Base-by-base conservation (phyloP, 495 filamentous ascomycete genomes). In the Aspergillus steynii region DNA sequence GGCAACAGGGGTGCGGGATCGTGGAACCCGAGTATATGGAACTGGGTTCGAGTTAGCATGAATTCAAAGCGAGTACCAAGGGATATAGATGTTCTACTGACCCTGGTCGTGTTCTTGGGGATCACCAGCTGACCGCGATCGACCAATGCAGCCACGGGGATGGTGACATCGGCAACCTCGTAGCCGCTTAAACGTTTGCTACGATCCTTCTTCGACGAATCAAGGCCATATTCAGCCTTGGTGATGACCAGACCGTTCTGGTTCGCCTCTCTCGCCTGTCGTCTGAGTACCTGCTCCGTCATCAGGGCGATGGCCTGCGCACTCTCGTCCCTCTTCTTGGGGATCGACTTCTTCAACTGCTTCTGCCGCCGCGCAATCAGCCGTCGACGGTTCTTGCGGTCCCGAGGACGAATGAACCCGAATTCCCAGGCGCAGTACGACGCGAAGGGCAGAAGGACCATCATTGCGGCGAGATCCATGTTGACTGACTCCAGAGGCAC, bases 11-110 rank as follows among this genome's bases (percentile, higher is more conserved):
- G 84, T 10, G 80, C 81, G 8, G 83, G 84, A 56, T 87, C 84
- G 66, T 85, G 74, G 67, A 86, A 86, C 3, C 84, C 84, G 5
- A 83, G 64, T 15, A 86, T 72, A 64, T 82, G 71, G 58, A 79
- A 80, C 82, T 80, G 68, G 20, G 55, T 46, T 28, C 25, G 31
- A 50, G 53, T 73, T 53, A 73, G 61, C 46, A n/a, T 4, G 4
- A 58, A 10, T 42, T 0, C 10, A 14, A 32, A 32, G 31, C 31
- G 37, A 14, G 1, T 15, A 12, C 3, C 9, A 1, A 14, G 7
- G 9, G 37, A 4, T 3, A 42, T 14, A 1, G 7, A 12, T 15
- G 55, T 31, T 15, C 20, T 29, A 62, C 71, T 68, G 56, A 79
- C 78, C 68, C 81, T 82, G 50, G 73, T 67, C 8, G 70, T 72